Conservation (phyloP, 2,329 filamentous ascomycete species). For the Aspergillus jensenii region DNA sequence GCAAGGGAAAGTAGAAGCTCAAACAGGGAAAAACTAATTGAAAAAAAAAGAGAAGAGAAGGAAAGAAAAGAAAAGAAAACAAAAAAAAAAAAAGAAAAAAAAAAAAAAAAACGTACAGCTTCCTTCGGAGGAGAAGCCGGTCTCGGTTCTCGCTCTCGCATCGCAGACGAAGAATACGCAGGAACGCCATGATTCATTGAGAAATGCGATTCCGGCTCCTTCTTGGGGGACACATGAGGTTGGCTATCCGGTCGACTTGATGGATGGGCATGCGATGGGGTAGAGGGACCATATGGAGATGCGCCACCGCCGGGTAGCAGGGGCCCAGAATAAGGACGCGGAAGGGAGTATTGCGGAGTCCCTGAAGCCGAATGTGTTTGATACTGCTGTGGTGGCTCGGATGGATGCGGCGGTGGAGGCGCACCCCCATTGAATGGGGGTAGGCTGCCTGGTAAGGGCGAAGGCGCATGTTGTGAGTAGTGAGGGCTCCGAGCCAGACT, state of each 20-base stretch:
- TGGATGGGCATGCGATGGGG: constrained; percentile 44
- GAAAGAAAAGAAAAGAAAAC: too few relatives aligned
- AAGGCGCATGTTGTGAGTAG: constrained; percentile 41
- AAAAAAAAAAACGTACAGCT: constrained; percentile 31
- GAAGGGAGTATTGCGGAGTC: constrained; percentile 33
- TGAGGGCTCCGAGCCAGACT: constrained; percentile 41
- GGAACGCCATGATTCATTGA: constrained; percentile 28
- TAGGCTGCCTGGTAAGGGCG: constrained; percentile 40
- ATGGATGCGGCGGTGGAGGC: constrained; percentile 27
- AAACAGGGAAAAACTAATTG: constrained; percentile 5
- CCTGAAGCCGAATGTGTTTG: constrained; percentile 32
- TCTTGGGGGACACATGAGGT: constrained; percentile 43
- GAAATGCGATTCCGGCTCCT: constrained; percentile 38
- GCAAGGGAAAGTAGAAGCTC: constrained; percentile 7
- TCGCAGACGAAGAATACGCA: constrained; percentile 32
- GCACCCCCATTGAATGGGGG: constrained; percentile 41
- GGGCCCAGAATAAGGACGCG: constrained; percentile 36
- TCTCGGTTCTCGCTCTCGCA: constrained; percentile 34
- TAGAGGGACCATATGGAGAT: constrained; percentile 37
- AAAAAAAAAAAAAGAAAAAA: too few relatives aligned
- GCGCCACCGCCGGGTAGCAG: constrained; percentile 37
- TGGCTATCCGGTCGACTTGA: constrained; percentile 35
- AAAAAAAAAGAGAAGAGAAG: too few relatives aligned
- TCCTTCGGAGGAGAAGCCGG: constrained; percentile 41
- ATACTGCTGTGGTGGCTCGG: constrained; percentile 37